phyloP scores from a whole-genome alignment of 768 basidiomycete genomes.

The Ramaria rubella region DNA sequence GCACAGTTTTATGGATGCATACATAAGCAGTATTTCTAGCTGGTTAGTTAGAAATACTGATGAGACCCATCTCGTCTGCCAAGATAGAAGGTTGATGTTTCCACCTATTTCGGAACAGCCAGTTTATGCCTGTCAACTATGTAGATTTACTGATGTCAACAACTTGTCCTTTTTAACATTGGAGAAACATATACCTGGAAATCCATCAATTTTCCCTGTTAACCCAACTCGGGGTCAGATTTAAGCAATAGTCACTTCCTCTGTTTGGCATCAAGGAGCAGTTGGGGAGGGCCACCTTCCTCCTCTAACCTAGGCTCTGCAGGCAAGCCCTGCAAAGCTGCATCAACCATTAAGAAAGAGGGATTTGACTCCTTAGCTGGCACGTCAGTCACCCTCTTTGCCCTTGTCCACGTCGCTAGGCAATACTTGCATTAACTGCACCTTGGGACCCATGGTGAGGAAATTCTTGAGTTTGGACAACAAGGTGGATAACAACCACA shows the following conservation, averaged over 20 bases:
- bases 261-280: constrained; percentile 63
- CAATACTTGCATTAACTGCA: constrained; percentile 53
- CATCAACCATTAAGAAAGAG: constrained; percentile 33
- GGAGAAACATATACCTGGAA: constrained; percentile 59
- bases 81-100: constrained; percentile 77
- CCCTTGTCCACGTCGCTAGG: constrained; percentile 20
- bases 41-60: constrained; percentile 26
- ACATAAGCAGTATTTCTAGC: constrained; percentile 21
- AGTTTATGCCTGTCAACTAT: constrained; percentile 75
- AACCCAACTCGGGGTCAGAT: constrained; percentile 60
- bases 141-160: constrained; percentile 4
- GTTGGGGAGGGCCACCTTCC: constrained; percentile 19
- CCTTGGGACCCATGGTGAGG: constrained; percentile 57
- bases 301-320: constrained; percentile 25
- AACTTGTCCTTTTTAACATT: constrained; percentile 19
- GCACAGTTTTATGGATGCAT: constrained; percentile 68
- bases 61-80: constrained; percentile 97
- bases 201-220: constrained; percentile 60
- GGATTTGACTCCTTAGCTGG: constrained; percentile 13
- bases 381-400: constrained; percentile 23
- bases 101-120: constrained; percentile 88
- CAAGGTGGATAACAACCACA: constrained; percentile 75
- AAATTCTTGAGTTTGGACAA: constrained; percentile 71
- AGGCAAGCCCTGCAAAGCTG: constrained; percentile 29
- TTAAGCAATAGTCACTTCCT: constrained; percentile 38